Evolutionary conservation across 164 flowering plant species (phyloP), one percentile per base, ranked within the genome.

Genomic region (Echeveria elegans): DNA sequence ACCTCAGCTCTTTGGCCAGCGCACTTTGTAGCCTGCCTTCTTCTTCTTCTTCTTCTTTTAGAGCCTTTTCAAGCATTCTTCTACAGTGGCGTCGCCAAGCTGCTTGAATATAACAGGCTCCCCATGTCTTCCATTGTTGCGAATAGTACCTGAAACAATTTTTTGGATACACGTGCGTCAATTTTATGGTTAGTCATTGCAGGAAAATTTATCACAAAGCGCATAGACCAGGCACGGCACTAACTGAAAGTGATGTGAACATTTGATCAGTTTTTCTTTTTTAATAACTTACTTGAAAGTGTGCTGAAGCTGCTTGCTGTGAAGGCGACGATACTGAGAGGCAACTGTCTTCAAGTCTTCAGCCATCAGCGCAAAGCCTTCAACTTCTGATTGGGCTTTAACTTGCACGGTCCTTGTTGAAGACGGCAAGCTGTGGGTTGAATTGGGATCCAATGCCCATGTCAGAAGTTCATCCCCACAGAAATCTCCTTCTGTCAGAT

Each of bases 71-170:
- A 5, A 68, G 72, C 73, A 82, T 85, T 74, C 77, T 79, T 76
- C 70, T 83, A 61, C 78, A 77, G 68, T 74, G 64, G 14, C 85
- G 76, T 5, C 88, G 78, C 97, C 97, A 91, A n/a, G 88, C 91
- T 60, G 82, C 82, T 71, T 88, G 88, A 73, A 91, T 87, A 43
- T 83, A 85, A 69, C 86, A 82, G 26, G 91, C 86, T 30, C 78
- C 91, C 97, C 96, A 91, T 61, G 88, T 79, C 73, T 78, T 82
- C 97, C 97, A 91, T 48, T 87, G 91, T 29, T 76, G 86, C 6
- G 95, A 91, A 69, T 81, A 78, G 53, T 65, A 82, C 78, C 89
- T 85, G 81, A 68, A 73, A n/a, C n/a, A 18, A 18, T 28, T 37
- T 8, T 38, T 38, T 19, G 43, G 23, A 32, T 16, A 14, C 40